These are phyloP conservation scores for Coniferiporia weirii DNA, from an alignment of 1,284 basidiomycete genomes.

Conservation along the genomic window DNA sequence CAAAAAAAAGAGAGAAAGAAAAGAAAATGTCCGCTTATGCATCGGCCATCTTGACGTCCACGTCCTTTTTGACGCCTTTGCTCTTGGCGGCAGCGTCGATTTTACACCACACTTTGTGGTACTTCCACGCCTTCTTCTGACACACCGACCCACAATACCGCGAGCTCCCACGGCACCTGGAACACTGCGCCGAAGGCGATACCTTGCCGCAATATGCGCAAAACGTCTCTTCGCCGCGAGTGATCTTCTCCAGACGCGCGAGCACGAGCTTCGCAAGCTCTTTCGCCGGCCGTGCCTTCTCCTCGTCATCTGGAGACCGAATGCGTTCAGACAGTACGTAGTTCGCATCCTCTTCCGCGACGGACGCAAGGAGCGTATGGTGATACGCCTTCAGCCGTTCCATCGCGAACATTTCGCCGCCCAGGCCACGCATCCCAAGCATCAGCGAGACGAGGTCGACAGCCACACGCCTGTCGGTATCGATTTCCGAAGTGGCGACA, in stretches of 20 bases:
- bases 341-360: neutral
- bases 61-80: neutral
- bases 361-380: neutral
- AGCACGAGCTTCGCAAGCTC: constrained; percentile 11
- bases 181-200: constrained; percentile 8
- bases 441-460: constrained; percentile 5
- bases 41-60: neutral
- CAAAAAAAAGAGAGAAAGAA: neutral
- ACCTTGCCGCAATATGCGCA: constrained; percentile 14
- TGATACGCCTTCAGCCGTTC: constrained; percentile 1
- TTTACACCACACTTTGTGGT: constrained; percentile 16
- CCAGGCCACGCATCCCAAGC: constrained; percentile 10
- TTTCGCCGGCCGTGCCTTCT: neutral
- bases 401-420: constrained; percentile 7
- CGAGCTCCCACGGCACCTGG: neutral
- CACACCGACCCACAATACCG: constrained; percentile 5
- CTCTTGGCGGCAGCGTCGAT: neutral
- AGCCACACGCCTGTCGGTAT: neutral
- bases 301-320: neutral
- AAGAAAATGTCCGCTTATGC: neutral
- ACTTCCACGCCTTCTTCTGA: constrained; percentile 13
- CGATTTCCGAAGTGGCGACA: neutral
- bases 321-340: constrained; percentile 3
- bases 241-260: constrained; percentile 5
- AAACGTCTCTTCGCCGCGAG: neutral